These are phyloP conservation scores for Fusarium drepaniforme DNA, from an alignment of 2,329 filamentous ascomycete species.

Conservation along the genomic window DNA sequence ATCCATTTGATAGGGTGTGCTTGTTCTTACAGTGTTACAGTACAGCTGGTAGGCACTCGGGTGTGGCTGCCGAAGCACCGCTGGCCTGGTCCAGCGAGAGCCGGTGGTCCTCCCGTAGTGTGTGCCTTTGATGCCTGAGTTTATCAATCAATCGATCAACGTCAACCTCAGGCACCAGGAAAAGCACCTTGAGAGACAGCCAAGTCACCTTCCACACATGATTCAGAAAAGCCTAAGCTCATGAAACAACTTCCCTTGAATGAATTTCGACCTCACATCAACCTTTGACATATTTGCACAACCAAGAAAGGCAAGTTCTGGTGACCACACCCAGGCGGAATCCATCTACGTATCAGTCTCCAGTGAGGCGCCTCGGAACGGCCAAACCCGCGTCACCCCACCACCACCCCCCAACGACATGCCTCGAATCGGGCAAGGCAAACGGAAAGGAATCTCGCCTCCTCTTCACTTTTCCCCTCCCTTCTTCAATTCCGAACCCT, in stretches of 20 bases:
- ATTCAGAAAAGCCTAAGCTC: background rate
- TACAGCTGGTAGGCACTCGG: background rate
- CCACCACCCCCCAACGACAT: slow-evolving; percentile 33
- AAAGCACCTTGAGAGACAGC: slow-evolving; percentile 9
- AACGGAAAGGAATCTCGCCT: slow-evolving; percentile 2
- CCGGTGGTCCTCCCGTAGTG: background rate
- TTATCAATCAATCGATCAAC: background rate
- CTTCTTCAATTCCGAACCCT: background rate
- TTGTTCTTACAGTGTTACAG: background rate
- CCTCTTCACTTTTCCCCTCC: background rate
- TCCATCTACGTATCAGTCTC: slow-evolving; percentile 2
- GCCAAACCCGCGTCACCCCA: slow-evolving; percentile 36
- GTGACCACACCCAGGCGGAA: background rate
- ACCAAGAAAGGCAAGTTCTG: background rate
- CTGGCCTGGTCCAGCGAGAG: background rate
- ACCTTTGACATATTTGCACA: background rate
- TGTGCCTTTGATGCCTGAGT: slow-evolving; percentile 11
- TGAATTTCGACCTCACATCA: background rate
- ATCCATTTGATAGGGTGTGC: background rate
- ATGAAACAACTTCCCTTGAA: background rate
- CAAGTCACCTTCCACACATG: background rate
- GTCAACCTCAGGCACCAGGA: background rate
- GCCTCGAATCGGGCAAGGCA: slow-evolving; percentile 15
- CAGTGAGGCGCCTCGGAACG: slow-evolving; percentile 22
- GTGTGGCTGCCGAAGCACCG: background rate